Percentiles rank a stretch among this genome's conserved stretches.
phyloP scores from a whole-genome alignment of 2,329 filamentous ascomycete species.

The Hymenoscyphus albidus region DNA sequence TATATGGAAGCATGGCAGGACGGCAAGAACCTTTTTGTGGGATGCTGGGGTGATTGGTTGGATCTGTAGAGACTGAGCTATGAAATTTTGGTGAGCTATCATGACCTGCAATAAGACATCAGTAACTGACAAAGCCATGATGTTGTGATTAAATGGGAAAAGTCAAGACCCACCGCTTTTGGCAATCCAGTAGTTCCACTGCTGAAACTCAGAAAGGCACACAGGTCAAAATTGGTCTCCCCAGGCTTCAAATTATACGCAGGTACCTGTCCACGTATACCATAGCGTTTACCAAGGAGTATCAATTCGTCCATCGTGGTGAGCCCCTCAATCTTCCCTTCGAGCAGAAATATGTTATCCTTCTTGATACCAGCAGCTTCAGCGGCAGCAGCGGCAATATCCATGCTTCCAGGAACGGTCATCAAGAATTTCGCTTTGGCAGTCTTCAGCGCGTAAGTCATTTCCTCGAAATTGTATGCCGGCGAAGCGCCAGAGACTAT shows the following conservation, averaged over 20 bases:
- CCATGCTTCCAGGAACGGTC: slow-evolving; percentile 51
- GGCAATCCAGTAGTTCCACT: slow-evolving; percentile 58
- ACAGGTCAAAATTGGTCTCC: slow-evolving; percentile 54
- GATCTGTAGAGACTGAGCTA: slow-evolving; percentile 50
- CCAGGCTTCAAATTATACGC: slow-evolving; percentile 48
- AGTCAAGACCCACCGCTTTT: slow-evolving; percentile 35
- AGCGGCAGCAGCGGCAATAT: slow-evolving; percentile 52
- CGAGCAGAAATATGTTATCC: slow-evolving; percentile 53
- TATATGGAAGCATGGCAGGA: slow-evolving; percentile 58
- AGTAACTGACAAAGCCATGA: slow-evolving; percentile 11
- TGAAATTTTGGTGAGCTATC: slow-evolving; percentile 37
- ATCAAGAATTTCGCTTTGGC: slow-evolving; percentile 55
- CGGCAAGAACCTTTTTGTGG: slow-evolving; percentile 65
- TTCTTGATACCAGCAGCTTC: slow-evolving; percentile 50
- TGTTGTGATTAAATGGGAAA: neutral
- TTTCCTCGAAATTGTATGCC: slow-evolving; percentile 64
- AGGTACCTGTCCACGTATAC: slow-evolving; percentile 41
- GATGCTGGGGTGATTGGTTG: slow-evolving; percentile 47
- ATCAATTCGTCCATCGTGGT: slow-evolving; percentile 42
- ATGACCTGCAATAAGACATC: slow-evolving; percentile 21
- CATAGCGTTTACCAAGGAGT: slow-evolving; percentile 35
- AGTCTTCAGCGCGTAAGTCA: slow-evolving; percentile 60
- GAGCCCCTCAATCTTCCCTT: slow-evolving; percentile 49
- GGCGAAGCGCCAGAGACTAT: slow-evolving; percentile 60
- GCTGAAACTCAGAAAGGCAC: slow-evolving; percentile 45